These are phyloP conservation scores for Chenopodium suecicum DNA, from an alignment of 148 eudicot species.

Conservation along the genomic window DNA sequence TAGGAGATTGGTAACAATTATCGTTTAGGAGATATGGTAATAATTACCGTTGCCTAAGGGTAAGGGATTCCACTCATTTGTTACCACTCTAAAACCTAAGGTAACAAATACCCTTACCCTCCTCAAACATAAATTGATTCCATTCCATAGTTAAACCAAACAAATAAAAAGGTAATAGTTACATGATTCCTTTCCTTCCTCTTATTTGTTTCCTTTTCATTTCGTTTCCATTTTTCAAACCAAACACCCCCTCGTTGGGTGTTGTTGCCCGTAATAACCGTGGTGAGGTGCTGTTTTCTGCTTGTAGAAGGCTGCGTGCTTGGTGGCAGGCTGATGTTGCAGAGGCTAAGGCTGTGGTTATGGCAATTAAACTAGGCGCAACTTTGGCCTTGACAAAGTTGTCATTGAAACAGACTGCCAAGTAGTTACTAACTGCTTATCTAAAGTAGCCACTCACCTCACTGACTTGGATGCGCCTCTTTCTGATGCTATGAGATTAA, in stretches of 20 bases:
- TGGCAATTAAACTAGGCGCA: neutral
- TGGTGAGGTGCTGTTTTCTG: neutral
- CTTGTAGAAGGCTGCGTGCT: neutral
- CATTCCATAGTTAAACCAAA: no score
- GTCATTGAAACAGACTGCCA: neutral
- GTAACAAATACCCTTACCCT: no score
- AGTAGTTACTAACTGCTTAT: neutral
- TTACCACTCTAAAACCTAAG: no score
- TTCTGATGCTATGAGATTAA: neutral
- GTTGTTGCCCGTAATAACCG: neutral
- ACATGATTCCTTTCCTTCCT: no score
- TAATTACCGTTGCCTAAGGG: no score
- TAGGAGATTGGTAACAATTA: no score
- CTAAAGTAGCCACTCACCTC: neutral
- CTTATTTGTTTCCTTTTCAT: no score
- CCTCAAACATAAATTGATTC: no score
- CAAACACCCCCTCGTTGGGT: neutral
- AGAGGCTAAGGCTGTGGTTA: neutral
- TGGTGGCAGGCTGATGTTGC: neutral
- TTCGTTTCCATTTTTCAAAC: no score
- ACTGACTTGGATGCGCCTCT: neutral
- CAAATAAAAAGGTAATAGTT: no score
- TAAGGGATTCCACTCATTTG: no score
- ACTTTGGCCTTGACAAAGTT: neutral
- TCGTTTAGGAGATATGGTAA: no score